Evolutionary conservation across 495 filamentous ascomycete genomes (phyloP), one percentile per base, ranked within the genome.

Genomic region (Staphylotrichum longicolle): DNA sequence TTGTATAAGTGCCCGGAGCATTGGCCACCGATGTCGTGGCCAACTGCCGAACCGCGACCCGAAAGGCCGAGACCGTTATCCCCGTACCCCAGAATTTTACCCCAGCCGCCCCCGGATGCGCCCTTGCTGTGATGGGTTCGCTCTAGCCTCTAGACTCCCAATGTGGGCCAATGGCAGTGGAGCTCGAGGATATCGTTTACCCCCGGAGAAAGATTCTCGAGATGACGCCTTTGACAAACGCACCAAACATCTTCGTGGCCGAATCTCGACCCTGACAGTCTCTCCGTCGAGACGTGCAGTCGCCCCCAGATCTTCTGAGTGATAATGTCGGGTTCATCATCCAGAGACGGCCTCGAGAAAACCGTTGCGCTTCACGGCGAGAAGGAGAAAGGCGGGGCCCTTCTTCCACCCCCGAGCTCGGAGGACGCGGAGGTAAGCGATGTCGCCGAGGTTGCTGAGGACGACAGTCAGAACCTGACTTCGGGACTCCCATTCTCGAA

Each of bases 401-500:
- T 5, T 14, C 46, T 33, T 10, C 37, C 34, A 33, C 44, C 34
- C 30, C 64, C 68, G 57, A 68, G 34, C 10, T 63, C 66, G 62
- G 68, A 66, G 37, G 61, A 57, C 12, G 63, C 63, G 15, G 58
- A 63, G 51, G 41, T 47, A 58, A 68, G 65, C 61, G 50, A 62
- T 35, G 59, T 35, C 57, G 61, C 56, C 30, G 51, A 41, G 8
- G 46, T 40, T 7, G 40, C 32, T 14, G 45, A 49, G 30, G 60
- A 55, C 33, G 5, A 46, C 14, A 27, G 33, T 27, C 60, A 57
- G 32, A 33, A 44, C 32, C 55, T 55, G 35, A 54, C 47, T 0
- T 15, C 71, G 45, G 75, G 70, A 9, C 65, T 80, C 12, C 73
- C 78, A 0, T 74, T 79, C 34, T 80, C 77, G 4, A 78, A 74